Base-by-base conservation (phyloP, 1,139 yeast species). In the Scheffersomyces titani region DNA sequence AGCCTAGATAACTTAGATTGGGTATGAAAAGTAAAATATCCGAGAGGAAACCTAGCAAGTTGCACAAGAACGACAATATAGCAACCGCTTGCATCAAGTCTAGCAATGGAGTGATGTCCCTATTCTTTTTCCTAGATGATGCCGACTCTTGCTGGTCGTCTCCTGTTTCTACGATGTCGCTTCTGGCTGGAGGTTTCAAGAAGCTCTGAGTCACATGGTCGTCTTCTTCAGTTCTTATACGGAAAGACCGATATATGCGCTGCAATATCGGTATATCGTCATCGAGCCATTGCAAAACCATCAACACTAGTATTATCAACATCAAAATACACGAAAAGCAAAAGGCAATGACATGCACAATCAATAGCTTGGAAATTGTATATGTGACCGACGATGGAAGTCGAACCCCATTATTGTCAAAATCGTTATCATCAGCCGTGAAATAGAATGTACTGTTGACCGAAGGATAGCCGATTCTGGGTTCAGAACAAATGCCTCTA, bases 271-370 rank as follows among this genome's bases (percentile, higher is more conserved):
- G 36, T 40, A 50, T 44, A 11, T 49, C 49, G 22, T 52, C 51
- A n/a, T 59, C 60, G 18, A 57, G 49, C 50, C 55, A 56, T 19
- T 59, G 59, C 5, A 61, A 53, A 19, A 59, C 47, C 21, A 63
- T 51, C 24, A 63, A 47, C 9, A 60, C 53, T n/a, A 60, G 16
- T 11, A 67, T 61, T 44, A 67, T 66, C 45, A 71, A 44, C 20
- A 74, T 59, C 47, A 75, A 58, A 19, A 76, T 54, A 18, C 70
- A 62, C 2, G 78, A 68, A 56, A 77, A 68, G 40, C 75, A 72
- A 61, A 79, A 76, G 2, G 78, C 81, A n/a, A 80, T 69, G 19
- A 78, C 77, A 63, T 80, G 84, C 47, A 79, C 81, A 45, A 79
- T 79, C 54, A 80, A 65, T 30, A 80, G 61, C 61, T 79, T 79